phyloP scores from a whole-genome alignment of 805 yeast species.

The Teunomyces pallodes region DNA sequence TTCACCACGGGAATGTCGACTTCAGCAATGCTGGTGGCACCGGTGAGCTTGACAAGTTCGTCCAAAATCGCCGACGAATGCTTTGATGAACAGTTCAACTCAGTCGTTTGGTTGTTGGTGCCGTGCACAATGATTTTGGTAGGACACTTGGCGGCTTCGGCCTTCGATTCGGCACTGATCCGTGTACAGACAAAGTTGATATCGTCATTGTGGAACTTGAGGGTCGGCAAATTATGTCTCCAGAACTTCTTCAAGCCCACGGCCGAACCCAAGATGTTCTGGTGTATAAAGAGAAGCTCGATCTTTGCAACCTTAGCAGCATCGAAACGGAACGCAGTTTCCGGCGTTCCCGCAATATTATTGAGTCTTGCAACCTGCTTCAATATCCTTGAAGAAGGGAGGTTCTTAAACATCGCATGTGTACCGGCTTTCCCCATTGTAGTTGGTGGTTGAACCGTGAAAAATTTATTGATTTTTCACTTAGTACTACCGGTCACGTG shows the following conservation, averaged over 20 bases:
- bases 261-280: slow-evolving; percentile 47
- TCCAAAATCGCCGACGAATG: slow-evolving; percentile 52
- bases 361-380: slow-evolving; percentile 53
- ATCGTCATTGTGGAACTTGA: slow-evolving; percentile 80
- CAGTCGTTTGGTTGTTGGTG: slow-evolving; percentile 32
- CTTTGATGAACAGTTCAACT: slow-evolving; percentile 54
- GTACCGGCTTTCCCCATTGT: slow-evolving; percentile 2
- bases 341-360: slow-evolving; percentile 48
- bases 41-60: slow-evolving; percentile 49
- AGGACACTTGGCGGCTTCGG: slow-evolving; percentile 45
- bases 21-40: slow-evolving; percentile 37
- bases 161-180: slow-evolving; percentile 41
- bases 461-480: background rate
- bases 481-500: background rate
- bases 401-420: slow-evolving; percentile 18
- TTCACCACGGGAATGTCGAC: slow-evolving; percentile 6
- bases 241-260: slow-evolving; percentile 74
- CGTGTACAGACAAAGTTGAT: slow-evolving; percentile 60
- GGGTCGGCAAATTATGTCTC: slow-evolving; percentile 69
- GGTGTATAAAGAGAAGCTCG: slow-evolving; percentile 49
- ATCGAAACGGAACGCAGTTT: slow-evolving; percentile 33
- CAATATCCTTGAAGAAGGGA: slow-evolving; percentile 41
- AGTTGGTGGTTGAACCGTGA: background rate
- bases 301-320: slow-evolving; percentile 31
- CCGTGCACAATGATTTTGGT: slow-evolving; percentile 42